phyloP scores from a whole-genome alignment of 1,139 yeast species.

The Suhomyces coccinellae region DNA sequence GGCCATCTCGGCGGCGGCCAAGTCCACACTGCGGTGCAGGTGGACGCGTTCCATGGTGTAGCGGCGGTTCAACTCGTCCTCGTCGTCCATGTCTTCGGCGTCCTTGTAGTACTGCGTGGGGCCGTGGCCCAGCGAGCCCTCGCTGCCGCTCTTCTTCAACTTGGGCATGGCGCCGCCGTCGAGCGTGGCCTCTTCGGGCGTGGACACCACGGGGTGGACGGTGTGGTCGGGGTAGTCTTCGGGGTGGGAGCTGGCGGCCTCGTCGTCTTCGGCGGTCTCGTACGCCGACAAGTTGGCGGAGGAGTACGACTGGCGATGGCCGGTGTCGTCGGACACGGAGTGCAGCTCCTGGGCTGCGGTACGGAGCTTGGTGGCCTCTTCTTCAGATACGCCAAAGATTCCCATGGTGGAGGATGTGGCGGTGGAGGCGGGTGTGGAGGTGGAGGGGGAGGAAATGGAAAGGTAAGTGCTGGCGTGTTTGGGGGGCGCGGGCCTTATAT shows the following conservation, averaged over 20 bases:
- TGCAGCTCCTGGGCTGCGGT: conserved; percentile 25
- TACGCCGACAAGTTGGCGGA: conserved; percentile 26
- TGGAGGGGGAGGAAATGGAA: too few relatives aligned
- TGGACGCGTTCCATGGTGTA: conserved; percentile 23
- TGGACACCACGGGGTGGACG: not conserved
- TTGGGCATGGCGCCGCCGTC: not conserved
- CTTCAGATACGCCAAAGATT: conserved; percentile 36
- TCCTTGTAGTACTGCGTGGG: not conserved
- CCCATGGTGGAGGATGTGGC: not conserved
- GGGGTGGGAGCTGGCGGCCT: conserved; percentile 9
- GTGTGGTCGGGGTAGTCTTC: conserved; percentile 2
- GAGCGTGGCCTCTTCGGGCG: conserved; percentile 8
- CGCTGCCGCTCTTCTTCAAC: conserved; percentile 2
- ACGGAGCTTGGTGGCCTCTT: conserved; percentile 42
- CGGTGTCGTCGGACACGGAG: conserved; percentile 1
- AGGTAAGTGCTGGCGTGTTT: too few relatives aligned
- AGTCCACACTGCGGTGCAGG: conserved; percentile 21
- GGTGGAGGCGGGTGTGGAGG: too few relatives aligned
- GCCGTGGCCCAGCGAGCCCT: not conserved
- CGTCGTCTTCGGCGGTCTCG: conserved; percentile 40
- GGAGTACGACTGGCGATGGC: conserved; percentile 10
- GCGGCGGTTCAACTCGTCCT: conserved; percentile 23
- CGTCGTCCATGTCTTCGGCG: conserved; percentile 9
- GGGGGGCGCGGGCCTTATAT: too few relatives aligned
- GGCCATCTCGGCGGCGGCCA: conserved; percentile 6